Base-by-base conservation (phyloP, 2,329 filamentous ascomycete genomes). In the Fusarium tupiense region DNA sequence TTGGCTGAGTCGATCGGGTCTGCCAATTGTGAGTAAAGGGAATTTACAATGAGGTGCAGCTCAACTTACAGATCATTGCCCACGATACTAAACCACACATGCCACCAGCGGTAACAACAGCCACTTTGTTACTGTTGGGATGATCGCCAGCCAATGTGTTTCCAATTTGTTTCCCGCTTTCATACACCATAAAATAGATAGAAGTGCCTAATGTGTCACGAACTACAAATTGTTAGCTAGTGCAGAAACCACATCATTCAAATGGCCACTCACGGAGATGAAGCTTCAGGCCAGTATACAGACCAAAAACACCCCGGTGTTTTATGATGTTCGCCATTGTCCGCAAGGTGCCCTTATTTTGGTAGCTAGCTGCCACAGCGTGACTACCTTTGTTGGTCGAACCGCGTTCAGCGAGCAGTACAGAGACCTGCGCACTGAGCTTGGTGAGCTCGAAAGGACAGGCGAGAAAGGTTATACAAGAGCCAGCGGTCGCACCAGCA, bases 401-500 rank as follows among this genome's bases (percentile, higher is more conserved):
- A 20, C 81, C 81, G 12, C 83, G 80, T 64, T 84, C 81, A 24
- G 92, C 92, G 85, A 95, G 90, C 67, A 96, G 85, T 17, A 95
- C 92, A 4, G 94, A 95, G 26, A 96, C 92, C 81, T 97, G 94
- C 22, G 94, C 93, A 81, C 93, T 95, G 67, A 96, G 87, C 82
- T 97, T 97, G n/a, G 93, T 95, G 81, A 97, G 88, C 82, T 97
- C 94, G 80, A 97, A 97, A 3, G 94, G 94, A 79, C 94, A 97
- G 75, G 94, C 93, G 76, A 96, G 90, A 58, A 93, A 87, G 14
- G 94, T 95, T 63, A 96, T 95, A 69, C 91, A 88, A 29, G 92
- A 94, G 64, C 94, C 94, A 58, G 94, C 92, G 19, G 92, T 93
- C 46, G 93, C 93, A 58, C 94, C 94, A 49, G 94, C 92, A 17